Conservation (phyloP, 352 stramenopile species). For the Phytophthora ohioensis region DNA sequence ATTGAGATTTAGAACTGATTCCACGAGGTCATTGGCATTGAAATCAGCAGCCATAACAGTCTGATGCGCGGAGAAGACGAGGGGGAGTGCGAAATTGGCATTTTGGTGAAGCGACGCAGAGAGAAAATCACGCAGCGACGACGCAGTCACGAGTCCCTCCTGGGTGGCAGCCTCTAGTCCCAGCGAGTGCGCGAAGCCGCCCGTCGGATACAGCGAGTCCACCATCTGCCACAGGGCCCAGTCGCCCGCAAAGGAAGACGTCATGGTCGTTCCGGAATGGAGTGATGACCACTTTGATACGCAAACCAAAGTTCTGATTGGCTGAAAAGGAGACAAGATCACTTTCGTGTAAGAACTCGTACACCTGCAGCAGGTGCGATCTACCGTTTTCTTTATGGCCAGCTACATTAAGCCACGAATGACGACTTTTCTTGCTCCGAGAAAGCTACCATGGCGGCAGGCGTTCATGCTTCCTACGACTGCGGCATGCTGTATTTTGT, state of each 20-base stretch:
- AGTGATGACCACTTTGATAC: constrained; percentile 24
- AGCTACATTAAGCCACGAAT: too few species aligned
- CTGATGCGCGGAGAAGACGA: constrained; percentile 70
- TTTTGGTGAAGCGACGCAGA: constrained; percentile 72
- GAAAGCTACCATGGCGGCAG: too few species aligned
- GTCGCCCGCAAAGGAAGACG: constrained; percentile 17
- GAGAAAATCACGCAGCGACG: constrained; percentile 67
- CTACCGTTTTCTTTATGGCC: too few species aligned
- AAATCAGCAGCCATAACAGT: constrained; percentile 10
- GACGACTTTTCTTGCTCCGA: too few species aligned
- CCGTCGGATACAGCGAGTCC: constrained; percentile 85
- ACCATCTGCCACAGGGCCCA: constrained; percentile 85
- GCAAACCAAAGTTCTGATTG: constrained; percentile 7
- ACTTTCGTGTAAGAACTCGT: background rate
- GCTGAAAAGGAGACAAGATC: constrained; percentile 9
- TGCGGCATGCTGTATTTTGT: too few species aligned
- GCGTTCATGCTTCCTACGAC: too few species aligned
- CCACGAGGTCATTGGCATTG: constrained; percentile 33
- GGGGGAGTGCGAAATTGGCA: constrained; percentile 76
- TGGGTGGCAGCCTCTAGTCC: constrained; percentile 82
- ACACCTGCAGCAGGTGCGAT: too few species aligned
- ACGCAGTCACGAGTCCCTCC: constrained; percentile 60
- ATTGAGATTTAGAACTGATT: constrained; percentile 63
- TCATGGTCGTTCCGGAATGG: constrained; percentile 5
- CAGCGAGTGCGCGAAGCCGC: constrained; percentile 85